Base-by-base conservation (phyloP, 2,329 filamentous ascomycete species). In the Nemania serpens region DNA sequence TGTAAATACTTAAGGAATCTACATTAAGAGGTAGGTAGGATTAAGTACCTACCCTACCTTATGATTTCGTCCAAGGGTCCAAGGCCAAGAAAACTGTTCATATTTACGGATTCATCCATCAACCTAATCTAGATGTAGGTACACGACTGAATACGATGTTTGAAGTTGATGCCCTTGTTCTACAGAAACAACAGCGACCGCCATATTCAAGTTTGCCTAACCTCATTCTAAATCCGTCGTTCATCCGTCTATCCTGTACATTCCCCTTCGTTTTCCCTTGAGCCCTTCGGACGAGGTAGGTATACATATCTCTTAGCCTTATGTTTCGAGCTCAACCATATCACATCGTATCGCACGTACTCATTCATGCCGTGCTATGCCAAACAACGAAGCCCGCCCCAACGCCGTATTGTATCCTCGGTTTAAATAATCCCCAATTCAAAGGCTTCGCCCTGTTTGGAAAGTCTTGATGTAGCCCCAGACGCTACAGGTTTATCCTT, bases 381-480 rank as follows among this genome's bases (percentile, higher is more conserved):
- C 37, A 18, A 47, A 57, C 5, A 18, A 52, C 34, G n/a, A 33
- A 48, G 12, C 9, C 43, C 42, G 29, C 48, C 56, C 13, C 45
- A 63, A 60, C 57, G 46, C 60, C 60, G 10, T 43, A 29, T 52
- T 34, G 12, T 33, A 22, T 33, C 25, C 9, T 34, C 54, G 5
- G 11, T 17, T 50, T 37, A 13, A 22, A 42, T 36, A 3, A 3
- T n/a, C 51, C 17, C 25, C 25, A 42, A 18, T 17, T 4, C 3
- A 42, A 42, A 42, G 17, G 25, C 7, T 18, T 18, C 9, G 39
- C 10, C 18, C 34, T 37, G 34, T 15, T 15, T 37, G 34, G 10
- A 15, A 4, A 37, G 13, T 13, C 20, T 25, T n/a, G 9, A n/a
- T 29, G 7, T 29, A 29, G 25, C 25, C 25, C 7, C 25, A 29